These are phyloP conservation scores for Scedosporium aurantiacum DNA, from an alignment of 2,329 filamentous ascomycete genomes.

Conservation along the genomic window DNA sequence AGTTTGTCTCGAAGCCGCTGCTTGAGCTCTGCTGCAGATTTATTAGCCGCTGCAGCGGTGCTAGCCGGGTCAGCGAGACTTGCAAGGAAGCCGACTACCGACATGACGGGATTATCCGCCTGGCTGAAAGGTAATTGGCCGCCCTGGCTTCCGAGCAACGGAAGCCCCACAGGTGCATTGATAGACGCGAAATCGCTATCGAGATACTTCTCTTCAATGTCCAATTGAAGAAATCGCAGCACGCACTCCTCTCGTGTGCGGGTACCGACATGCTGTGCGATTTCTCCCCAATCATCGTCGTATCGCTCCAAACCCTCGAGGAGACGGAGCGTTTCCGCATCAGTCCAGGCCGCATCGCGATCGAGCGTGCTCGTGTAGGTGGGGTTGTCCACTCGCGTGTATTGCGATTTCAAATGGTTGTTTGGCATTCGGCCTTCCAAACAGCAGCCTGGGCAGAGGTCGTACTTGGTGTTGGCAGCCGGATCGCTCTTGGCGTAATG, in stretches of 20 bases:
- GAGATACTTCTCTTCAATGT: slow-evolving; percentile 95
- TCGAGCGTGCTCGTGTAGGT: slow-evolving; percentile 68
- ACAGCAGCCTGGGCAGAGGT: slow-evolving; percentile 86
- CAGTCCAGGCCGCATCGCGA: slow-evolving; percentile 79
- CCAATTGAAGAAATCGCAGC: slow-evolving; percentile 87
- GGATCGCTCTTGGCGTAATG: slow-evolving; percentile 45
- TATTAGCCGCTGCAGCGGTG: slow-evolving; percentile 80
- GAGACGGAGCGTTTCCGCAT: slow-evolving; percentile 78
- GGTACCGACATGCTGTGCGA: slow-evolving; percentile 84
- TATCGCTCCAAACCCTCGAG: slow-evolving; percentile 86
- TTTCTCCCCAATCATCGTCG: slow-evolving; percentile 90
- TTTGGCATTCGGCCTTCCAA: slow-evolving; percentile 72
- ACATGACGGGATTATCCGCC: slow-evolving; percentile 92
- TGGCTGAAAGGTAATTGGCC: slow-evolving; percentile 84
- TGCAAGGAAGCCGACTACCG: slow-evolving; percentile 87
- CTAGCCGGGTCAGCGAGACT: slow-evolving; percentile 82
- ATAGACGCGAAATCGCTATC: slow-evolving; percentile 55
- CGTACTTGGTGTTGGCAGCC: slow-evolving; percentile 63
- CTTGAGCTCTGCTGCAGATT: slow-evolving; percentile 77
- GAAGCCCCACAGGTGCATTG: slow-evolving; percentile 44
- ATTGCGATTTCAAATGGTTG: slow-evolving; percentile 69
- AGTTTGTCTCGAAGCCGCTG: slow-evolving; percentile 68
- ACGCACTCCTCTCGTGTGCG: slow-evolving; percentile 93
- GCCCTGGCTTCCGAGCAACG: slow-evolving; percentile 59
- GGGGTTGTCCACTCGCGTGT: slow-evolving; percentile 82